phyloP scores from a whole-genome alignment of 129 eudicot species.

The Erigeron canadensis region DNA sequence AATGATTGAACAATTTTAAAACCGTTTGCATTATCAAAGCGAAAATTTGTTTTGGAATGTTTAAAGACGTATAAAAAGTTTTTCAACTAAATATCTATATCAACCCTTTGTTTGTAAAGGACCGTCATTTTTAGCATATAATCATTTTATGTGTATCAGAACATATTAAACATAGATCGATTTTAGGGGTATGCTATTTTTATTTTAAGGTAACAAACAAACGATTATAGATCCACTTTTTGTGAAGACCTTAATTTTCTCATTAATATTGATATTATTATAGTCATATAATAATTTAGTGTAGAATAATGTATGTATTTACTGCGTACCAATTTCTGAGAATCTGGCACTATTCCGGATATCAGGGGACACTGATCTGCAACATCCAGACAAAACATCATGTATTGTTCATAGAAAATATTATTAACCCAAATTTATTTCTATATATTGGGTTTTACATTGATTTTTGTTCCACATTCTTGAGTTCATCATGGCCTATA shows the following conservation, averaged over 20 bases:
- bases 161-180: no score
- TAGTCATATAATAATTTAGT: background rate
- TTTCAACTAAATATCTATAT: no score
- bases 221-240: constrained; percentile 25
- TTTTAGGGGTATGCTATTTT: background rate
- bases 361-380: constrained; percentile 42
- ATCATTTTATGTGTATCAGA: no score
- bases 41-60: no score
- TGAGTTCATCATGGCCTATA: constrained; percentile 11
- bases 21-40: no score
- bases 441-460: constrained; percentile 18
- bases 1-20: no score
- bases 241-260: constrained; percentile 20
- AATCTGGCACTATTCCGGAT: constrained; percentile 33
- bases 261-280: constrained; percentile 1
- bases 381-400: constrained; percentile 30
- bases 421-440: constrained; percentile 1
- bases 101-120: no score
- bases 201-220: background rate
- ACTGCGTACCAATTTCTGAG: constrained; percentile 20
- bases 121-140: no score
- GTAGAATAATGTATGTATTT: constrained; percentile 16
- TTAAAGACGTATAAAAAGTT: no score
- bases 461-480: constrained; percentile 22
- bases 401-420: constrained; percentile 28